These are phyloP conservation scores for Epicoccum nigrum DNA, from an alignment of 2,329 filamentous ascomycete genomes.

Conservation along the genomic window DNA sequence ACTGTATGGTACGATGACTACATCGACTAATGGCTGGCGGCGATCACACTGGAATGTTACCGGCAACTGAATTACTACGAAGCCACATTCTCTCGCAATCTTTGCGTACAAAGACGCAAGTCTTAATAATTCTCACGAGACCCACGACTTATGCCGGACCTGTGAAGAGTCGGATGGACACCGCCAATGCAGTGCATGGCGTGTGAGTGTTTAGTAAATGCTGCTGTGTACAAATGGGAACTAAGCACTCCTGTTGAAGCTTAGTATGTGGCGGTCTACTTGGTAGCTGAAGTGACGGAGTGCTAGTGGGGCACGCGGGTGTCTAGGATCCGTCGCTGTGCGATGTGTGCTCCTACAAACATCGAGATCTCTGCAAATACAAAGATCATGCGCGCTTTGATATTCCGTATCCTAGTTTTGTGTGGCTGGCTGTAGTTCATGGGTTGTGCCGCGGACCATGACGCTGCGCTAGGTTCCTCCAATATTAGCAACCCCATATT, in stretches of 20 bases:
- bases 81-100: background rate
- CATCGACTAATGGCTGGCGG: constrained; percentile 40
- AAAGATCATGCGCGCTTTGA: constrained; percentile 6
- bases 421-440: constrained; percentile 15
- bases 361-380: background rate
- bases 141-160: background rate
- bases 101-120: background rate
- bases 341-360: constrained; percentile 1
- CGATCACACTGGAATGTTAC: constrained; percentile 45
- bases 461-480: background rate
- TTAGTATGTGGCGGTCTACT: constrained; percentile 30
- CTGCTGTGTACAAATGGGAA: constrained; percentile 5
- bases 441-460: constrained; percentile 4
- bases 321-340: background rate
- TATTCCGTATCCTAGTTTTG: background rate
- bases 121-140: background rate
- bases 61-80: constrained; percentile 29
- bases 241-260: constrained; percentile 4
- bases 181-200: constrained; percentile 2
- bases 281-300: constrained; percentile 34
- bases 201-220: background rate
- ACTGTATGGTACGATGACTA: constrained; percentile 36
- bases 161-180: background rate
- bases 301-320: constrained; percentile 9
- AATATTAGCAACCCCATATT: constrained; percentile 1